phyloP scores from a whole-genome alignment of 148 eudicot genomes.

The Salicornia ramosissima region DNA sequence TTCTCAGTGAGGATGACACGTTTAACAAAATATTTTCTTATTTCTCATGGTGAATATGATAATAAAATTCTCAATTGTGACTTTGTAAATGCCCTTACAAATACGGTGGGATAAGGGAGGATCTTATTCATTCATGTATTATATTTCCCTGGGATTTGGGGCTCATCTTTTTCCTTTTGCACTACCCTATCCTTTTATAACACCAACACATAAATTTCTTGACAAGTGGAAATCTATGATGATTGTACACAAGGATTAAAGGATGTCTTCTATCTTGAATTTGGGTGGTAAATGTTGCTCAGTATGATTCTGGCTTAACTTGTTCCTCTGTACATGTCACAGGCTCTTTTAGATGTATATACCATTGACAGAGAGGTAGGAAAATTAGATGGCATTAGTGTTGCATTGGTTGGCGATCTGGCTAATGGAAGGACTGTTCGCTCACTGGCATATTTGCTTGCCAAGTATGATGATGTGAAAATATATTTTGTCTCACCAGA shows the following conservation, averaged over 20 bases:
- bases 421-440: slow-evolving; percentile 95
- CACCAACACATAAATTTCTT: neutral
- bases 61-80: neutral
- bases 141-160: neutral
- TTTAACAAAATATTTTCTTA: too few relatives aligned
- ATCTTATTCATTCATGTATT: neutral
- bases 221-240: neutral
- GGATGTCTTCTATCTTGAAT: neutral
- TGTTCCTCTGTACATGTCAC: slow-evolving; percentile 7
- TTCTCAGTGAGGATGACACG: neutral
- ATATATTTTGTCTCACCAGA: slow-evolving; percentile 88
- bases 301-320: slow-evolving; percentile 7
- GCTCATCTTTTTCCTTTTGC: neutral
- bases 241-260: neutral
- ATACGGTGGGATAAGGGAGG: neutral
- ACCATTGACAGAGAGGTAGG: slow-evolving; percentile 93
- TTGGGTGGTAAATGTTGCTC: neutral
- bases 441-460: slow-evolving; percentile 86
- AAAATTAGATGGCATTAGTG: slow-evolving; percentile 80
- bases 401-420: slow-evolving; percentile 98
- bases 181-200: neutral
- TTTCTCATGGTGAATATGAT: too few relatives aligned
- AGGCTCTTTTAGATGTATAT: slow-evolving; percentile 94
- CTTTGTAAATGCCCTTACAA: neutral
- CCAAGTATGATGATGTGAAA: slow-evolving; percentile 79